These are phyloP conservation scores for Ophiostoma ips DNA, from an alignment of 2,329 filamentous ascomycete genomes.

Conservation along the genomic window DNA sequence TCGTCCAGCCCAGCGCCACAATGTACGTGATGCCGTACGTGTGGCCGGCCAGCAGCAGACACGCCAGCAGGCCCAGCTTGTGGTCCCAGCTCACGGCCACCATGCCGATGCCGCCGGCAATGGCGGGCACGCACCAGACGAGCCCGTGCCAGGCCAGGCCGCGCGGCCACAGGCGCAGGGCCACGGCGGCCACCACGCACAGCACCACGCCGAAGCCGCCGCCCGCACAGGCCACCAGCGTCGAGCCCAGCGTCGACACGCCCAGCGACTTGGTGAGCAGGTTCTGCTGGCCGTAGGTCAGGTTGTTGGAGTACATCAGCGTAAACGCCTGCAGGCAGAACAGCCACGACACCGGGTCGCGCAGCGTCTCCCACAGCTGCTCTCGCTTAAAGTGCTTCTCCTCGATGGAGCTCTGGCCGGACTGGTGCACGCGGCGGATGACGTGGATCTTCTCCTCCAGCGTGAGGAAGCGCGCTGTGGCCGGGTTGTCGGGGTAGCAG, in stretches of 20 bases:
- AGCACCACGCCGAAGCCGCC: slow-evolving; percentile 22
- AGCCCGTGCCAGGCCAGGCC: slow-evolving; percentile 18
- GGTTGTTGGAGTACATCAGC: slow-evolving; percentile 25
- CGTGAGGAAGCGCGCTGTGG: slow-evolving; percentile 13
- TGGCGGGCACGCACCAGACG: slow-evolving; percentile 20
- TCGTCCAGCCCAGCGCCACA: slow-evolving; percentile 24
- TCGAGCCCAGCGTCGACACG: slow-evolving; percentile 24
- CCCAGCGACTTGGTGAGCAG: slow-evolving; percentile 23
- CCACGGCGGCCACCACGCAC: slow-evolving; percentile 21
- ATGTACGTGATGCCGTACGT: slow-evolving; percentile 24
- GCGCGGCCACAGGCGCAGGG: slow-evolving; percentile 18
- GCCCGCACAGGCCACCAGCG: slow-evolving; percentile 24
- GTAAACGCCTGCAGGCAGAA: slow-evolving; percentile 19
- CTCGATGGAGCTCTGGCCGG: slow-evolving; percentile 24
- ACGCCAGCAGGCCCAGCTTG: slow-evolving; percentile 19
- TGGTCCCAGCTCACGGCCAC: slow-evolving; percentile 19
- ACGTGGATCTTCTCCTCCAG: slow-evolving; percentile 12
- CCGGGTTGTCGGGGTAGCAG: slow-evolving; percentile 17
- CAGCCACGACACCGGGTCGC: slow-evolving; percentile 15
- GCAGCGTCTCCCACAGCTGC: slow-evolving; percentile 13
- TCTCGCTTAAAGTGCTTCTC: slow-evolving; percentile 23
- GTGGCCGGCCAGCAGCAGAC: slow-evolving; percentile 19
- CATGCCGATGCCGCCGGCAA: slow-evolving; percentile 20
- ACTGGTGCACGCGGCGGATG: slow-evolving; percentile 20
- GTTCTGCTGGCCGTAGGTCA: slow-evolving; percentile 26